phyloP scores from a whole-genome alignment of 352 stramenopile species.

The Globisporangium radiosum region DNA sequence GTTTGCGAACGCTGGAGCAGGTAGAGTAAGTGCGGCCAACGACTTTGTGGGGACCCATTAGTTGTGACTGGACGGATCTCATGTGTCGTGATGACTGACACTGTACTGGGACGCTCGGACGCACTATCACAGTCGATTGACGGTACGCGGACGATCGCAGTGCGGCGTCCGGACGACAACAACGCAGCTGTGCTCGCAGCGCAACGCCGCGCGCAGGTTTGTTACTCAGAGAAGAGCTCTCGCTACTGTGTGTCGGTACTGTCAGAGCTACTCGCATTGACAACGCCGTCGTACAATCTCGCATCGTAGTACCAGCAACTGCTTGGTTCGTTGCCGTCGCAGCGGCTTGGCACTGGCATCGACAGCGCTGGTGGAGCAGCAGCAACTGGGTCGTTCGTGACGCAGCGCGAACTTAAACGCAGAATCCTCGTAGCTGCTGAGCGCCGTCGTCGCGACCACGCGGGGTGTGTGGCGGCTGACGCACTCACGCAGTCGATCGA shows the following conservation, averaged over 20 bases:
- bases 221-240: too few relatives aligned
- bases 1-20: slow-evolving; percentile 36
- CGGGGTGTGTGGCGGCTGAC: slow-evolving; percentile 17
- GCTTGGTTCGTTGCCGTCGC: background rate
- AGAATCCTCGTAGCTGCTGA: slow-evolving; percentile 54
- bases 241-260: too few relatives aligned
- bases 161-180: slow-evolving; percentile 23
- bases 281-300: background rate
- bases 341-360: slow-evolving; percentile 1
- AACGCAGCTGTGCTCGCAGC: slow-evolving; percentile 30
- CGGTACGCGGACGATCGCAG: slow-evolving; percentile 9
- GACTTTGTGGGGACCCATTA: background rate
- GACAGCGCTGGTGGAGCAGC: background rate
- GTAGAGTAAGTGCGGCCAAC: slow-evolving; percentile 22
- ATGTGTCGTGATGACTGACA: background rate
- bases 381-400: background rate
- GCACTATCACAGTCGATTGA: slow-evolving; percentile 1
- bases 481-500: slow-evolving; percentile 19
- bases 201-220: slow-evolving; percentile 25
- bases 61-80: background rate
- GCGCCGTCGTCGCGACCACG: slow-evolving; percentile 34
- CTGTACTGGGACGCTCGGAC: background rate
- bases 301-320: slow-evolving; percentile 3
- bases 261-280: too few relatives aligned
- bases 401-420: slow-evolving; percentile 11